Percentiles rank a stretch among this genome's conserved stretches.
These are phyloP conservation scores for Acer campestre DNA, from an alignment of 345 rosid species.

Conservation along the genomic window DNA sequence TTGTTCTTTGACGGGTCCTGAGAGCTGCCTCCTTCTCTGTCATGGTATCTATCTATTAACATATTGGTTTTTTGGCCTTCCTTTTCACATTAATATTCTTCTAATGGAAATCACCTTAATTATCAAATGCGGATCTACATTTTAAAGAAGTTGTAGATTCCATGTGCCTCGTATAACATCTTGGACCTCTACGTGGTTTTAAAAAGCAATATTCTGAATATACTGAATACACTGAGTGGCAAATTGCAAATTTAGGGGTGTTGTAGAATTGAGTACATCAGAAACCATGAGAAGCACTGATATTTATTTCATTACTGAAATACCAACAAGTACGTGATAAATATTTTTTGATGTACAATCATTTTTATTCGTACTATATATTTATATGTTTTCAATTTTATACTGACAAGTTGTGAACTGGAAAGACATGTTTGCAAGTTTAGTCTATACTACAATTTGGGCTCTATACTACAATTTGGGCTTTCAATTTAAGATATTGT, in stretches of 20 bases:
- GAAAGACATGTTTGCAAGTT: neutral
- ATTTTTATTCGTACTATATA: neutral
- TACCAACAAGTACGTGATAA: neutral
- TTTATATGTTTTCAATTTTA: neutral
- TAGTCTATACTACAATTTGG: neutral
- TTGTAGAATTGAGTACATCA: neutral
- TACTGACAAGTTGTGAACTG: conserved; percentile 2
- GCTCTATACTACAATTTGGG: neutral
- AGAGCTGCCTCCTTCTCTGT: conserved; percentile 76
- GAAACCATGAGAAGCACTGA: neutral
- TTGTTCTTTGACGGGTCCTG: conserved; percentile 52
- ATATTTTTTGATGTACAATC: neutral
- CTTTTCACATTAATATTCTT: neutral
- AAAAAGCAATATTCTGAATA: neutral
- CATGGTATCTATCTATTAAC: conserved; percentile 49
- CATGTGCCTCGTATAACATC: neutral
- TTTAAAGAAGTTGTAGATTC: neutral
- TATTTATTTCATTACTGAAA: neutral
- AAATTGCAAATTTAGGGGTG: neutral
- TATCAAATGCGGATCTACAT: neutral
- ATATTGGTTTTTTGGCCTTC: neutral
- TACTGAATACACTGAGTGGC: neutral
- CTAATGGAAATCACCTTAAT: neutral
- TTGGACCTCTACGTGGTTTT: neutral
- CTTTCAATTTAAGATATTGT: neutral